Base-by-base conservation (phyloP, 1,284 basidiomycete species). In the Inonotus obliquus region DNA sequence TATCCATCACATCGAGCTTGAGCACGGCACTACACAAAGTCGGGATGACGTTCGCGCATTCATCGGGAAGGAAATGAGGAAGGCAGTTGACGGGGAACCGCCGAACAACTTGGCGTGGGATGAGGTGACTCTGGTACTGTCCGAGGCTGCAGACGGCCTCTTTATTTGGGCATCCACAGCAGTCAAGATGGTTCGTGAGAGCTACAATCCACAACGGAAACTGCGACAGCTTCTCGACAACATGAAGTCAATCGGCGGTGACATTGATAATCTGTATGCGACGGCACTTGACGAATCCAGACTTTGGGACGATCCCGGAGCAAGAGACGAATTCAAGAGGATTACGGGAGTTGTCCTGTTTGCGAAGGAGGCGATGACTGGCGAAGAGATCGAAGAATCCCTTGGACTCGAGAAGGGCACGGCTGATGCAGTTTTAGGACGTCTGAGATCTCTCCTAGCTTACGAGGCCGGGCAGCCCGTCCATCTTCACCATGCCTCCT, bases 151-250 rank as follows among this genome's bases (percentile, higher is more conserved):
- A 32, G 25, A 48, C 19, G 57, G 57, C 17, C 38, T 59, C 9
- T 59, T 59, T 27, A 48, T 51, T 23, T 59, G 57, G 57, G 47
- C 47, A 2, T 48, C 29, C 1, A 59, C 57, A 5, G 57, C 47
- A 9, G 57, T 59, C 19, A 37, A 53, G 25, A 52, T 59, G 29
- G 45, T 59, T 1, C 11, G 6, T 4, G n/a, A 29, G 7, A 11
- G n/a, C 11, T 1, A 11, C 41, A 23, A 29, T 57, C 21, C n/a
- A 1, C 1, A 7, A 0, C 1, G 17, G 41, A 21, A 44, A 44
- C 41, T 44, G 1, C 11, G 4, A 1, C 1, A 1, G 2, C 41
- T 44, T 2, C 41, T 44, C 7, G 10, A 11, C 1, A 21, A 44
- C 17, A 44, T 44, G 1, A 1, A n/a, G 17, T 11, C 41, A n/a